Evolutionary conservation across 2,329 filamentous ascomycete species (phyloP).

Genomic region (Arthrobotrys conoides): DNA sequence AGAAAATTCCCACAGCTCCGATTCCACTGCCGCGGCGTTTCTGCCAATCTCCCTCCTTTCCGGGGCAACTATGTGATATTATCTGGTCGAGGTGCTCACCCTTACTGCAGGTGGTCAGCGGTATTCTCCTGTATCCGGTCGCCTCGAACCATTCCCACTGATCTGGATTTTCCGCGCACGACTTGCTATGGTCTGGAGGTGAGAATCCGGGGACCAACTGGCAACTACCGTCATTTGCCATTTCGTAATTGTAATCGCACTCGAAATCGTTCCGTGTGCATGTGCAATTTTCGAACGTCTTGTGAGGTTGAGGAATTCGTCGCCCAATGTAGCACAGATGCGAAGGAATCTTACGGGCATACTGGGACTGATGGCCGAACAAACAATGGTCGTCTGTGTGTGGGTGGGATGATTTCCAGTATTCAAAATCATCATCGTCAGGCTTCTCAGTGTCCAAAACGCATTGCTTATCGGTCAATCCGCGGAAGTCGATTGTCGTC

Average conservation of each 20-base stretch:
- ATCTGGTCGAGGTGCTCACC: conserved; percentile 82
- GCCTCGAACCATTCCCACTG: conserved; percentile 84
- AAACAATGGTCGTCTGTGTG: conserved; percentile 83
- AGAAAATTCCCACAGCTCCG: conserved; percentile 82
- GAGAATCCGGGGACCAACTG: conserved; percentile 79
- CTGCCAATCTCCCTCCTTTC: conserved; percentile 85
- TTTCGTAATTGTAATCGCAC: conserved; percentile 96
- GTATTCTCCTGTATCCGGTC: conserved; percentile 90
- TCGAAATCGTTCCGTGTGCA: conserved; percentile 91
- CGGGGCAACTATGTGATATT: conserved; percentile 77
- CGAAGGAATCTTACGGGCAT: conserved; percentile 88
- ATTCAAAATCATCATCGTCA: conserved; percentile 78
- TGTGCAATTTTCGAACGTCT: conserved; percentile 80
- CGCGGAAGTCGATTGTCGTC: conserved; percentile 89
- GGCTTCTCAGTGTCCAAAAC: conserved; percentile 72
- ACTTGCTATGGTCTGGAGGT: conserved; percentile 74
- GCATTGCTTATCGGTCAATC: conserved; percentile 81
- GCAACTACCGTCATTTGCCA: conserved; percentile 82
- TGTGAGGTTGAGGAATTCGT: conserved; percentile 79
- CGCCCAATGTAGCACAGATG: conserved; percentile 85
- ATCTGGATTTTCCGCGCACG: conserved; percentile 76
- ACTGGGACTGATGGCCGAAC: conserved; percentile 90
- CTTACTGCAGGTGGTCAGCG: conserved; percentile 85
- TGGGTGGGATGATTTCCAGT: conserved; percentile 91
- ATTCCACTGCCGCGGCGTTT: conserved; percentile 77